phyloP scores from a whole-genome alignment of 176 grass and related monocot species.

The Carex scoparia region DNA sequence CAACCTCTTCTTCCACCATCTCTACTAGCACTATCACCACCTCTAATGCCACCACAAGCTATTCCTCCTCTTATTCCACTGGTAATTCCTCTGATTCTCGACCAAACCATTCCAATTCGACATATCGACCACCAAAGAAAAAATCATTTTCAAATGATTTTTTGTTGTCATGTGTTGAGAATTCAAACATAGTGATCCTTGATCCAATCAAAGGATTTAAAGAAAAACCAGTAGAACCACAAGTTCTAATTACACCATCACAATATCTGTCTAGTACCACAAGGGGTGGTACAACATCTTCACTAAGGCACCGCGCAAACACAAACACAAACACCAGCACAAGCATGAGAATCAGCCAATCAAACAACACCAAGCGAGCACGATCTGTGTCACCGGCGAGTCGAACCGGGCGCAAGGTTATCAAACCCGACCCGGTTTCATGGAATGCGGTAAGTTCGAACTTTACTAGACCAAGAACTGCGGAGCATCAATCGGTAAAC shows the following conservation, averaged over 20 bases:
- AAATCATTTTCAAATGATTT: constrained; percentile 21
- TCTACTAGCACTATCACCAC: neutral
- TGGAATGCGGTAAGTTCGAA: neutral
- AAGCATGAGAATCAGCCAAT: constrained; percentile 15
- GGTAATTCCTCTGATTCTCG: neutral
- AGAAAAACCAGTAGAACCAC: neutral
- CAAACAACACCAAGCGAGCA: neutral
- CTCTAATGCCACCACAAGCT: neutral
- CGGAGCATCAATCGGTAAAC: neutral
- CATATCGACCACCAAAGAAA: neutral
- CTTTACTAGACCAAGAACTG: constrained; percentile 7
- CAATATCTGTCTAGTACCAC: constrained; percentile 7
- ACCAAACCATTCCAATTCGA: neutral
- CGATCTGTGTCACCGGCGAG: constrained; percentile 22
- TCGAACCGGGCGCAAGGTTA: constrained; percentile 13
- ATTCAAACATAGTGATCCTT: constrained; percentile 19
- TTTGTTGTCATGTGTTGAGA: constrained; percentile 11
- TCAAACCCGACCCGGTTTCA: constrained; percentile 2
- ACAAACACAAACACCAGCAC: neutral
- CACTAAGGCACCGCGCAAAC: constrained; percentile 6
- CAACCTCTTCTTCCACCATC: neutral
- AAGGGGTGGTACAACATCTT: constrained; percentile 1
- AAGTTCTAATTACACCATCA: neutral
- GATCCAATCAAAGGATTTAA: constrained; percentile 13
- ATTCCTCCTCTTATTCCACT: constrained; percentile 4